Conservation (phyloP, 257 asterid genomes). For the Gentiana macrophylla region DNA sequence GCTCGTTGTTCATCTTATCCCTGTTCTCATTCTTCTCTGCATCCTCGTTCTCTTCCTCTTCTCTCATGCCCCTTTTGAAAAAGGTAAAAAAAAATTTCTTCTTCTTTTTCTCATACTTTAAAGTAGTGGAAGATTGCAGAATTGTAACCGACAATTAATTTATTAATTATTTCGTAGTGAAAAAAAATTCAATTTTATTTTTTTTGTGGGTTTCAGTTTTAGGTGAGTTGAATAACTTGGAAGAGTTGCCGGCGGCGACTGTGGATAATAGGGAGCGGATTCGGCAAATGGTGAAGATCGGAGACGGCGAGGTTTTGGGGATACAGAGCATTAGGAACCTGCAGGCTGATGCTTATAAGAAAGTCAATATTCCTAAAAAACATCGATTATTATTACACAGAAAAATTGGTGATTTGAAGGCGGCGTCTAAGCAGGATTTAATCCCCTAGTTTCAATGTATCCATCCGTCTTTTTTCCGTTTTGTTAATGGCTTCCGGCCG, state of each 20-base stretch:
- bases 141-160: not conserved
- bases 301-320: slow-evolving; percentile 32
- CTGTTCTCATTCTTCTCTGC: slow-evolving; percentile 60
- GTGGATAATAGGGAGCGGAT: slow-evolving; percentile 19
- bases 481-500: not conserved
- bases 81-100: slow-evolving; percentile 25
- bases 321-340: slow-evolving; percentile 53
- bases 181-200: not conserved
- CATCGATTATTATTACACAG: slow-evolving; percentile 37
- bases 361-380: slow-evolving; percentile 8
- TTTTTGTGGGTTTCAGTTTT: not conserved
- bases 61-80: slow-evolving; percentile 59
- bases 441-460: slow-evolving; percentile 4
- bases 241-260: too few species aligned
- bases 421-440: not conserved
- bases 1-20: slow-evolving; percentile 67
- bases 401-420: slow-evolving; percentile 43
- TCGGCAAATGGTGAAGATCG: slow-evolving; percentile 22
- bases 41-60: slow-evolving; percentile 72
- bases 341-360: slow-evolving; percentile 11
- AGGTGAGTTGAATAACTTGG: not conserved
- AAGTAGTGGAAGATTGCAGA: too few species aligned
- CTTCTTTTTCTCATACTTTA: too few species aligned
- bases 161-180: not conserved
- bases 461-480: not conserved